Evolutionary conservation across 768 basidiomycete species (phyloP), one percentile per base, ranked within the genome.

Genomic region (Collybia sordida): DNA sequence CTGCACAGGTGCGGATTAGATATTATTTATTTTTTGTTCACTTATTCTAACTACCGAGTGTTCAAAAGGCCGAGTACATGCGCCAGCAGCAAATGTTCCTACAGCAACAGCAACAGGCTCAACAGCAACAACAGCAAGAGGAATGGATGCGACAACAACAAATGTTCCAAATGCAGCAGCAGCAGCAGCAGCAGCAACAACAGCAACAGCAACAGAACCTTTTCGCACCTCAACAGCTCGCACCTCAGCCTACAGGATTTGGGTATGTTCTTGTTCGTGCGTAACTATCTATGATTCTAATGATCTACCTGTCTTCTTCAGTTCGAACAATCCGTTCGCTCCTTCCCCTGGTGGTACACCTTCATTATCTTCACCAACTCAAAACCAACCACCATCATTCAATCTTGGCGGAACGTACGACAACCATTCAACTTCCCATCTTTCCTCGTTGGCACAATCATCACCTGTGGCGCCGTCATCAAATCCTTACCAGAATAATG

Each of bases 311-410:
- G n/a, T 65, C 45, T 11, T 61, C 3, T 66, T 56, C 58, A 91
- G 92, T 7, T 88, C 92, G 28, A 98, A 98, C 77, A 99, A 99
- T 64, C 97, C 97, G 0, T 98, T 99, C 60, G 95, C 93, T 0
- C 79, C 76, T 0, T 56, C 69, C 0, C 57, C 76, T 1, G 37
- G 64, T 71, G 7, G 66, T 57, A 50, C 63, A 63, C 24, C 63
- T 67, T 45, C 74, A 62, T 15, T 51, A 57, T 47, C 59, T 57
- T 23, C 58, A 52, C 49, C 62, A 58, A 9, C 58, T 55, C 38
- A 68, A 56, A 43, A 60, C 50, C 62, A 56, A 37, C 65, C 72
- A 6, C 81, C 85, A 0, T 72, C 78, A 14, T 90, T 88, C 77
- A 88, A 85, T 57, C 75, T 88, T 19, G 75, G 73, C 11, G 83